Percentiles rank a stretch among this genome's conserved stretches.
phyloP scores from a whole-genome alignment of 495 filamentous ascomycete genomes.

The Rostrohypoxylon terebratum region DNA sequence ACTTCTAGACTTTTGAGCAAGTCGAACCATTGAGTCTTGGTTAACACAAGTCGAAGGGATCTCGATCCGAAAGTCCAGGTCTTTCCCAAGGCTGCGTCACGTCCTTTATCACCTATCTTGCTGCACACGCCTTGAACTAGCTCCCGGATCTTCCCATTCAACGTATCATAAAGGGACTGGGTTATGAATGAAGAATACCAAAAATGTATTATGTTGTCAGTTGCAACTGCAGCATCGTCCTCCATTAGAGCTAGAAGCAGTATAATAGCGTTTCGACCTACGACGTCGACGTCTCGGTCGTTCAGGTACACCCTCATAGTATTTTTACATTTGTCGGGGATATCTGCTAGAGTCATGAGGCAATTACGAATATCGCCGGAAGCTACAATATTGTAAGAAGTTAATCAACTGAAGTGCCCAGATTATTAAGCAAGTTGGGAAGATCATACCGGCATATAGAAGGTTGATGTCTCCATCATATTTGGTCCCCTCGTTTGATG shows the following conservation, averaged over 20 bases:
- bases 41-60: constrained; percentile 40
- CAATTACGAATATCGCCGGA: constrained; percentile 64
- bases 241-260: constrained; percentile 53
- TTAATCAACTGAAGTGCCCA: background rate
- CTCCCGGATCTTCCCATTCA: constrained; percentile 26
- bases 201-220: constrained; percentile 35
- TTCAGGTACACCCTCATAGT: constrained; percentile 54
- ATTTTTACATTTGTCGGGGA: constrained; percentile 48
- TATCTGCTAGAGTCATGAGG: constrained; percentile 53
- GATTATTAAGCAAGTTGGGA: too few relatives aligned
- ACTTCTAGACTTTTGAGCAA: constrained; percentile 35
- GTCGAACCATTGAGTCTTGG: constrained; percentile 34
- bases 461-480: constrained; percentile 51
- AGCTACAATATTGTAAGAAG: constrained; percentile 42
- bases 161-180: constrained; percentile 11
- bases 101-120: constrained; percentile 31
- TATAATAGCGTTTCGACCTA: constrained; percentile 62
- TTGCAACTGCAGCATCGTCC: constrained; percentile 12
- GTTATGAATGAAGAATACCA: constrained; percentile 43
- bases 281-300: constrained; percentile 59
- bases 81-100: constrained; percentile 26
- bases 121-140: constrained; percentile 38
- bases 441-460: constrained; percentile 57
- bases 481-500: constrained; percentile 56
- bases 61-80: constrained; percentile 42